These are phyloP conservation scores for Fistulifera pelliculosa DNA, from an alignment of 108 stramenopile genomes.

Conservation along the genomic window DNA sequence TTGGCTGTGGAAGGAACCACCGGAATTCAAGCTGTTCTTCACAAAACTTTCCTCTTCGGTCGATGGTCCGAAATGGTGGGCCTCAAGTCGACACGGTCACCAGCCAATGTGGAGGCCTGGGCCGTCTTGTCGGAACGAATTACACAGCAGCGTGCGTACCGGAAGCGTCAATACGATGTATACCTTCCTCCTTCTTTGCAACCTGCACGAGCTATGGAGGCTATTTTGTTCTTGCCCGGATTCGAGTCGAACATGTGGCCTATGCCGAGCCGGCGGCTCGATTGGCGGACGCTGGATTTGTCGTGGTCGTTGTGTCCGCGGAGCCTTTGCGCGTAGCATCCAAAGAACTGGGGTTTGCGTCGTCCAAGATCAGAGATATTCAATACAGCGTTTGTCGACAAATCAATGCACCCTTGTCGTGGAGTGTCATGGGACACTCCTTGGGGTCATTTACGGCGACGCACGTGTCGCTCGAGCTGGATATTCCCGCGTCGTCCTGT, in stretches of 20 bases:
- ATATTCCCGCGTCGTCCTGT: constrained; percentile 14
- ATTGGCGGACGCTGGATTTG: constrained; percentile 18
- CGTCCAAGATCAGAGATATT: background rate
- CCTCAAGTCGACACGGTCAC: background rate
- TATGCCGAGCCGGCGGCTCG: constrained; percentile 19
- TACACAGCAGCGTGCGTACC: constrained; percentile 11
- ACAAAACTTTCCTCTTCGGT: too few relatives aligned
- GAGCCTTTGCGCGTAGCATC: constrained; percentile 21
- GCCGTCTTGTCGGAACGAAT: background rate
- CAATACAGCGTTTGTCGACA: constrained; percentile 6
- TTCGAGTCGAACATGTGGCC: constrained; percentile 18
- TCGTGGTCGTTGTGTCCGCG: constrained; percentile 23
- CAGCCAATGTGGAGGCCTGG: background rate
- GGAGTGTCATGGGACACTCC: constrained; percentile 31
- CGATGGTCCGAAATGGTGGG: too few relatives aligned
- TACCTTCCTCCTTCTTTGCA: constrained; percentile 18
- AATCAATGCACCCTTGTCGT: constrained; percentile 14
- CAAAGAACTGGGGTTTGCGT: background rate
- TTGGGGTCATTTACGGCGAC: constrained; percentile 30
- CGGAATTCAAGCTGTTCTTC: too few relatives aligned
- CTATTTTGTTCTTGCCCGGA: constrained; percentile 17
- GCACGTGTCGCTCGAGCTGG: constrained; percentile 10
- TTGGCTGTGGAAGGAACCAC: too few relatives aligned
- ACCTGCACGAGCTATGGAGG: background rate
- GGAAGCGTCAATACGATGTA: constrained; percentile 20